Percentiles rank a stretch among this genome's conserved stretches.
phyloP scores from a whole-genome alignment of 306 rosid species.

The Pueraria montana region DNA sequence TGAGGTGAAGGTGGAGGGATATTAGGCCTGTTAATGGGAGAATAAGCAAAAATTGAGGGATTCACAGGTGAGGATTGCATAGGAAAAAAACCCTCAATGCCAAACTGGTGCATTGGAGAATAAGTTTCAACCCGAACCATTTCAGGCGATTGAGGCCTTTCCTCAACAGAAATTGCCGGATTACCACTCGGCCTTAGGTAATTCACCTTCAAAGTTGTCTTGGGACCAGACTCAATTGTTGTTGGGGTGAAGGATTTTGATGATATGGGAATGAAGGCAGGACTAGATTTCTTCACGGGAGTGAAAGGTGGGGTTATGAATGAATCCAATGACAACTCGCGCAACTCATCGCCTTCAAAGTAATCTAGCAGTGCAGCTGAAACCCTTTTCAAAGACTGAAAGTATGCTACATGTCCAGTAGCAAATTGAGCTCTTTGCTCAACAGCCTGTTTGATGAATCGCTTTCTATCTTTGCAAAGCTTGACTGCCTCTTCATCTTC shows the following conservation, averaged over 20 bases:
- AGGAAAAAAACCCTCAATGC: conserved; percentile 66
- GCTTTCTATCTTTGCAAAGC: conserved; percentile 89
- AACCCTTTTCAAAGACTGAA: conserved; percentile 76
- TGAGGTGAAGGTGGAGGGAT: conserved; percentile 85
- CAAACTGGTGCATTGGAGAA: conserved; percentile 68
- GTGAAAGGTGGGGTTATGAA: conserved; percentile 71
- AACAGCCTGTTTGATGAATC: conserved; percentile 86
- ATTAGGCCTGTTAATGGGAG: conserved; percentile 66
- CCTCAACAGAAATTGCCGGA: conserved; percentile 78
- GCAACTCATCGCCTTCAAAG: conserved; percentile 72
- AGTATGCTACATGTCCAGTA: conserved; percentile 77
- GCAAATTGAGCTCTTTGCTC: conserved; percentile 81
- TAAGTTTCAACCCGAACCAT: conserved; percentile 71
- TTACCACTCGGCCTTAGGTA: conserved; percentile 80
- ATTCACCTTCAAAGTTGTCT: conserved; percentile 67
- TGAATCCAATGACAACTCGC: conserved; percentile 67
- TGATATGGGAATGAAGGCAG: conserved; percentile 71
- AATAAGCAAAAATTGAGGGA: conserved; percentile 69
- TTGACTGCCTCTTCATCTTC: conserved; percentile 90
- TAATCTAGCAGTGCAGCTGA: conserved; percentile 85
- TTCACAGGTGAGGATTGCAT: conserved; percentile 75
- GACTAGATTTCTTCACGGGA: conserved; percentile 68
- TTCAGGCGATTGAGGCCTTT: conserved; percentile 84
- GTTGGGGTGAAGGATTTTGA: conserved; percentile 59
- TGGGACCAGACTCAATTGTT: conserved; percentile 59